Evolutionary conservation across 805 yeast species (phyloP), one percentile per base, ranked within the genome.

Genomic region (Debaryomyces hansenii): DNA sequence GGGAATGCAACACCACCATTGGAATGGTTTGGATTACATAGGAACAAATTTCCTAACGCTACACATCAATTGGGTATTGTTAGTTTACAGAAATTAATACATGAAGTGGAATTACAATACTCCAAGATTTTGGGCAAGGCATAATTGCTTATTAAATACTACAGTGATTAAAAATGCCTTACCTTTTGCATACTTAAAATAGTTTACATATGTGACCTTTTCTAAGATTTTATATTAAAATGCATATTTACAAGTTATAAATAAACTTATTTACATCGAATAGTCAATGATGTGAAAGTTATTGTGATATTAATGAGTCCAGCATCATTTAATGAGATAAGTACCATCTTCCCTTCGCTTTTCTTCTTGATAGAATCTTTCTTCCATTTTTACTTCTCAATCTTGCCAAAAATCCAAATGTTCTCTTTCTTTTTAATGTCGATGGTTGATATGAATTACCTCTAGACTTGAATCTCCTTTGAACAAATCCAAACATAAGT

Each of bases 1-100:
- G 98, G 99, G 20, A 91, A 86, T 66, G 98, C 97, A 1, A 94
- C 99, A 0, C 99, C 99, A 0, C 99, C 99, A 2, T 69, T 94
- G 47, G 99, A 94, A 62, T 94, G 99, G 99, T 87, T 94, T 70
- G 99, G 99, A 2, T 74, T 94, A 27, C 94, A 94, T 62, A 77
- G 98, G 53, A 80, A 85, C 56, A 81, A 84, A 53, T 83, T 94
- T 54, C 99, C 99, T 0, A 83, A 87, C 35, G 76, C 87, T 48
- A 85, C 96, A 0, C 97, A 94, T 60, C 92, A 90, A 62, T 71
- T 80, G 50, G 82, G 84, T 0, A 86, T 91, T 41, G 78, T 86
- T 11, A 80, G 84, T 1, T 69, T 94, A 42, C 96, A 90, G 57
- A 79, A 82, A 48, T 55, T 90, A 46, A 88, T 88, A 10, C 82